Percentiles rank a stretch among this genome's conserved stretches.
Evolutionary conservation across 495 filamentous ascomycete genomes (phyloP).

Genomic region (Neurospora sublineolata): DNA sequence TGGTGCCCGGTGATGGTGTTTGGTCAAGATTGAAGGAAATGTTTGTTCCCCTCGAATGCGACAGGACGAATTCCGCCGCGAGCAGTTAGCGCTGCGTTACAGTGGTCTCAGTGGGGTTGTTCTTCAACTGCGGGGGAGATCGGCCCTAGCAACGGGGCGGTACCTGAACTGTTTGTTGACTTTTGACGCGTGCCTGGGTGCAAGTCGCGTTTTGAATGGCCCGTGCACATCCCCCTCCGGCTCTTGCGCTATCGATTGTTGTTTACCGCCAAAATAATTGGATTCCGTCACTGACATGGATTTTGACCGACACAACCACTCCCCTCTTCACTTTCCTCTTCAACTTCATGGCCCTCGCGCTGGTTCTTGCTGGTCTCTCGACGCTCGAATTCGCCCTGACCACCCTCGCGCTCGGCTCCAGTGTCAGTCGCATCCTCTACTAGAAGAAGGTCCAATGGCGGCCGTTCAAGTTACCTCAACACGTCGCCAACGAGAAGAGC

Average conservation of each 20-base stretch:
- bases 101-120: not conserved
- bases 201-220: not conserved
- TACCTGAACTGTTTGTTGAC: not conserved
- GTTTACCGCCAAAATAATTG: conserved; percentile 4
- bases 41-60: not conserved
- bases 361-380: not conserved
- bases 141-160: not conserved
- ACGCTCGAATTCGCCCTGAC: not conserved
- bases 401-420: not conserved
- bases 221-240: not conserved
- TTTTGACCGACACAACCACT: not conserved
- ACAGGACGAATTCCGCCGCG: not conserved
- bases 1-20: not conserved
- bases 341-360: not conserved
- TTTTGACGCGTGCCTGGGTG: not conserved
- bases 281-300: not conserved
- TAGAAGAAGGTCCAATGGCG: conserved; percentile 10
- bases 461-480: conserved; percentile 2
- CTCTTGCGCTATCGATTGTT: not conserved
- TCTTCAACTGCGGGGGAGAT: not conserved
- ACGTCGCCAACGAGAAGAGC: conserved; percentile 14
- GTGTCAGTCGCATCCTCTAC: not conserved
- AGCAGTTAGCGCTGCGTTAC: not conserved
- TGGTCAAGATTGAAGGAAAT: not conserved
- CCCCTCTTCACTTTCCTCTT: not conserved